Evolutionary conservation across 371 early-diverging fungal genomes (phyloP).

Genomic region (Saksenaea oblongispora): DNA sequence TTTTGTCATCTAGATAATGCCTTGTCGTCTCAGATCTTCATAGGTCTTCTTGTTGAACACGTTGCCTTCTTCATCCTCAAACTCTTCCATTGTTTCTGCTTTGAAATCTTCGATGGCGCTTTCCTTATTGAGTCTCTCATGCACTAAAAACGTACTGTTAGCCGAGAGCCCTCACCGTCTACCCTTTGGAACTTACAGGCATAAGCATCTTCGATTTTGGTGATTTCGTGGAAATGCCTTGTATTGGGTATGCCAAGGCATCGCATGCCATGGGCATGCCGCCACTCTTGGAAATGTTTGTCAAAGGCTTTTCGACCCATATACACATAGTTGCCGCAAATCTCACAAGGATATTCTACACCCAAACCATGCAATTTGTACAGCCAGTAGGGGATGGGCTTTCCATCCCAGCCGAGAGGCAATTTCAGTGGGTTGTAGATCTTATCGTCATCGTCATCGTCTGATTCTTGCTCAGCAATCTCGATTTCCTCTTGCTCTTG

Average conservation of each 20-base stretch:
- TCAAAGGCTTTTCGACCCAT: conserved; percentile 98
- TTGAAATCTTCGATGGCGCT: conserved; percentile 64
- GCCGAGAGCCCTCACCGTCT: not conserved
- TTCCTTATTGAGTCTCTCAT: conserved; percentile 78
- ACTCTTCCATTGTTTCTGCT: conserved; percentile 89
- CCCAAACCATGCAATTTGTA: conserved; percentile 97
- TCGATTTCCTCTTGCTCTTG: conserved; percentile 81
- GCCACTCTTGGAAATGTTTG: conserved; percentile 93
- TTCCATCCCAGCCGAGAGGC: conserved; percentile 98
- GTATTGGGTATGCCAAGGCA: conserved; percentile 94
- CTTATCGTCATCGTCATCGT: conserved; percentile 86
- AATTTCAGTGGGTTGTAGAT: conserved; percentile 97
- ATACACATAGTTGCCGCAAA: conserved; percentile 95
- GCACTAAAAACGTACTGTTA: conserved; percentile 56
- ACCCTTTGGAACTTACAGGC: conserved; percentile 63
- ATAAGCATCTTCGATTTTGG: conserved; percentile 89
- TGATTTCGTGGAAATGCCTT: conserved; percentile 93
- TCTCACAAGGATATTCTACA: conserved; percentile 95
- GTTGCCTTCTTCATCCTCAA: conserved; percentile 96
- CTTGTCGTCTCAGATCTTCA: conserved; percentile 92
- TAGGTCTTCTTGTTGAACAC: conserved; percentile 98
- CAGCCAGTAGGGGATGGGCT: conserved; percentile 98
- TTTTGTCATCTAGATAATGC: conserved; percentile 65
- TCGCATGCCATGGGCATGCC: conserved; percentile 95
- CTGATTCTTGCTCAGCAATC: conserved; percentile 69